Conservation (phyloP, 345 rosid genomes). For the Jatropha curcas region DNA sequence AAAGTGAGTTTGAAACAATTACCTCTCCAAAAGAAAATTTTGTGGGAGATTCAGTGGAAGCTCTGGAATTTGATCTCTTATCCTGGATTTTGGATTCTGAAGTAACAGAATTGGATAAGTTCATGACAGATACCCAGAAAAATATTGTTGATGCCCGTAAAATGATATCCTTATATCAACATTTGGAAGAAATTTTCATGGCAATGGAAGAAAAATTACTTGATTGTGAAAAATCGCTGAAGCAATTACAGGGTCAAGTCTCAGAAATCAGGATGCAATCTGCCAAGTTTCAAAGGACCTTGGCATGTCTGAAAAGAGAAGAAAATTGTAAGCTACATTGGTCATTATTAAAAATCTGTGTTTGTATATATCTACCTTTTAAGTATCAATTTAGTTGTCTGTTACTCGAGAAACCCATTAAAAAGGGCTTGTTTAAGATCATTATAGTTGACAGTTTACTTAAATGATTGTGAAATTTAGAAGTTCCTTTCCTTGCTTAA, state of each 20-base stretch:
- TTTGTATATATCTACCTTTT: background rate
- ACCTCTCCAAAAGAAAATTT: slow-evolving; percentile 33
- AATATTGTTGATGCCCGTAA: slow-evolving; percentile 39
- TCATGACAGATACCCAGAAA: slow-evolving; percentile 38
- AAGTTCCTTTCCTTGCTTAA: no score
- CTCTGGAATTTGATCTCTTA: slow-evolving; percentile 68
- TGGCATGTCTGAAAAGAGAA: slow-evolving; percentile 41
- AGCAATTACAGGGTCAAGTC: slow-evolving; percentile 57
- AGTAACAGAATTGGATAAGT: slow-evolving; percentile 56
- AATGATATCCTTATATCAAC: slow-evolving; percentile 45
- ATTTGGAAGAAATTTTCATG: slow-evolving; percentile 44
- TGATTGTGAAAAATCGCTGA: slow-evolving; percentile 55
- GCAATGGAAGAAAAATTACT: slow-evolving; percentile 62
- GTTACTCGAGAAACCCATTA: background rate
- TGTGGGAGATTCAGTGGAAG: slow-evolving; percentile 43
- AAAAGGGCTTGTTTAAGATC: background rate
- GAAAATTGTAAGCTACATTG: slow-evolving; percentile 49
- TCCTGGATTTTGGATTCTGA: slow-evolving; percentile 65
- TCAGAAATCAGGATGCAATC: slow-evolving; percentile 65
- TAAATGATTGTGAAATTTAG: slow-evolving; percentile 2
- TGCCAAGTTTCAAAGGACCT: slow-evolving; percentile 52
- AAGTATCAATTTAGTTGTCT: background rate
- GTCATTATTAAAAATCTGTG: background rate
- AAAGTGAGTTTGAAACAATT: slow-evolving; percentile 66
- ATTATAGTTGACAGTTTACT: no score